A percentile compares a stretch with the other conserved stretches of the same genome.
These are phyloP conservation scores for Capsicum pubescens DNA, from an alignment of 257 asterid genomes.

Conservation along the genomic window DNA sequence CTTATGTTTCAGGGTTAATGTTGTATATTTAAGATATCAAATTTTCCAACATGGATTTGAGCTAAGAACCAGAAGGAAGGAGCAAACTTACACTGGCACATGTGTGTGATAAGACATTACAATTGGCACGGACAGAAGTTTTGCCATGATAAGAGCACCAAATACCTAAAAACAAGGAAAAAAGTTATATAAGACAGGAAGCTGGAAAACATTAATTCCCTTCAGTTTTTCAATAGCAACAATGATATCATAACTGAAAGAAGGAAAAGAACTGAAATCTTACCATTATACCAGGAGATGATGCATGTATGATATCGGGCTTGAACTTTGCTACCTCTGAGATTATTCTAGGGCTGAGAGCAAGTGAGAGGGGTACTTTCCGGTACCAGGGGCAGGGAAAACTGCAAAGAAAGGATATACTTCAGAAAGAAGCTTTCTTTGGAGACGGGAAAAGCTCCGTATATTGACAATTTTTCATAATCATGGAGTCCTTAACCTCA, in stretches of 20 bases:
- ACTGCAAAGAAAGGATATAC: slow-evolving; percentile 50
- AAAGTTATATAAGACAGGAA: background rate
- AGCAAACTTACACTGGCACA: slow-evolving; percentile 80
- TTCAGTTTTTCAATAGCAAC: background rate
- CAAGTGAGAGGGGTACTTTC: slow-evolving; percentile 91
- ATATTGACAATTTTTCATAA: background rate
- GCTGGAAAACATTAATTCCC: background rate
- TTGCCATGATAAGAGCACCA: slow-evolving; percentile 89
- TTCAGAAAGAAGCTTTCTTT: background rate
- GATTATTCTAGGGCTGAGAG: slow-evolving; percentile 98
- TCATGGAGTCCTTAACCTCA: background rate
- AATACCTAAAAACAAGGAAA: slow-evolving; percentile 58
- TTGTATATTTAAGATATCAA: background rate
- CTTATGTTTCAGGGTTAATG: slow-evolving; percentile 1
- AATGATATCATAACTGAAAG: slow-evolving; percentile 7
- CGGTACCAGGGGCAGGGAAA: slow-evolving; percentile 93
- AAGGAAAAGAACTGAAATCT: slow-evolving; percentile 27
- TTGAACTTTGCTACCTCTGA: slow-evolving; percentile 89
- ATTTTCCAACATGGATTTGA: background rate
- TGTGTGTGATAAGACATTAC: slow-evolving; percentile 98
- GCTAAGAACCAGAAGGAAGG: background rate
- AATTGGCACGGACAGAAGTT: slow-evolving; percentile 76
- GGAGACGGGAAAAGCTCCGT: background rate
- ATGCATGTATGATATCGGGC: slow-evolving; percentile 97
- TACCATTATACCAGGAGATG: slow-evolving; percentile 99